A percentile compares a stretch with the other conserved stretches of the same genome.
These are phyloP conservation scores for Castanea mollissima DNA, from an alignment of 306 rosid genomes.

Conservation along the genomic window DNA sequence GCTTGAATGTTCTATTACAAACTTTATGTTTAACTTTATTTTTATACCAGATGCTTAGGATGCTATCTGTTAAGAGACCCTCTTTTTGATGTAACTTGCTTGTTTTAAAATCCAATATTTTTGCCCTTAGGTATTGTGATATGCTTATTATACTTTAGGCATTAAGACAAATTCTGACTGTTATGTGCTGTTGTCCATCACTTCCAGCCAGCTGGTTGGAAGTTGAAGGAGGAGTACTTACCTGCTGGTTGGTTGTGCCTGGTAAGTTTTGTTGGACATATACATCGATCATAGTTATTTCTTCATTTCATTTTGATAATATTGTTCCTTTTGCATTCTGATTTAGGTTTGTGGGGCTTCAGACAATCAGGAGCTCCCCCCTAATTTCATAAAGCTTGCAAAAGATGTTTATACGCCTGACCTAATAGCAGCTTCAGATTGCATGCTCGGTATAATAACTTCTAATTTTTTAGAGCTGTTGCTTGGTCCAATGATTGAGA, in stretches of 20 bases:
- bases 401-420: slow-evolving; percentile 92
- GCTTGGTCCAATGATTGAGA: too few relatives aligned
- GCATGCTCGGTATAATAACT: slow-evolving; percentile 60
- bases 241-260: slow-evolving; percentile 92
- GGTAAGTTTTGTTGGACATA: slow-evolving; percentile 40
- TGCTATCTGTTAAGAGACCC: too few relatives aligned
- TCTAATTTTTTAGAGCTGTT: too few relatives aligned
- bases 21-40: too few relatives aligned
- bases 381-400: slow-evolving; percentile 70
- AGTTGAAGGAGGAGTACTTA: slow-evolving; percentile 78
- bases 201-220: slow-evolving; percentile 94
- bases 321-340: not conserved
- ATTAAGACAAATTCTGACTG: slow-evolving; percentile 3
- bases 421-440: slow-evolving; percentile 85
- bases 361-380: slow-evolving; percentile 60
- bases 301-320: slow-evolving; percentile 1
- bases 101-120: too few relatives aligned
- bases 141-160: too few relatives aligned
- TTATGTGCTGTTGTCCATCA: slow-evolving; percentile 2
- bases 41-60: too few relatives aligned
- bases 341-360: slow-evolving; percentile 94
- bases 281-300: not conserved
- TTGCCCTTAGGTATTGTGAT: too few relatives aligned
- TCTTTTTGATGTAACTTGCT: too few relatives aligned
- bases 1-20: too few relatives aligned